A percentile compares a stretch with the other conserved stretches of the same genome.
phyloP scores from a whole-genome alignment of 140 eudicot species.

The Senecio squalidus region DNA sequence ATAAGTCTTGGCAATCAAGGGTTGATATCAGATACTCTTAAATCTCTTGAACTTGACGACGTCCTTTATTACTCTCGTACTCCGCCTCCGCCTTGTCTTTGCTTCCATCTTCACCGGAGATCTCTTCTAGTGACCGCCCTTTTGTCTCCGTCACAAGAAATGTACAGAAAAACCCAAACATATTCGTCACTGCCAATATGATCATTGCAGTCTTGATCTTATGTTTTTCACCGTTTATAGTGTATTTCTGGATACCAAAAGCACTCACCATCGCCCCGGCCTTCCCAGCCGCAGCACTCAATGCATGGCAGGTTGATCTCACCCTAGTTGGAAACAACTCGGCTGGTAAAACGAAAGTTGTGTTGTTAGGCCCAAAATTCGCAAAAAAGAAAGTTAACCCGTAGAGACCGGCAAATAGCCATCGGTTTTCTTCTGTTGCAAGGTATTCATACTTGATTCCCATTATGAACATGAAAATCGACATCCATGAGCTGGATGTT shows the following conservation, averaged over 20 bases:
- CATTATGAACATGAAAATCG: constrained; percentile 52
- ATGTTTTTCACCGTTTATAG: not conserved
- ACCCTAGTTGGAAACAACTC: constrained; percentile 66
- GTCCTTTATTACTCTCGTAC: constrained; percentile 16
- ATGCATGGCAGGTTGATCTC: constrained; percentile 62
- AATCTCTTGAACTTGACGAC: constrained; percentile 4
- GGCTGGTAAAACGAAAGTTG: constrained; percentile 65
- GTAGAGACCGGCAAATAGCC: constrained; percentile 37
- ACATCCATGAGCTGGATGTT: constrained; percentile 60
- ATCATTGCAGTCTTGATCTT: constrained; percentile 49
- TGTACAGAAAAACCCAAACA: constrained; percentile 48
- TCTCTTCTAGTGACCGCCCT: constrained; percentile 65
- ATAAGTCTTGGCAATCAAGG: not conserved
- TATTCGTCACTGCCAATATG: constrained; percentile 44
- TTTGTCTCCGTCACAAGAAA: constrained; percentile 57
- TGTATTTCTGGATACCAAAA: constrained; percentile 43
- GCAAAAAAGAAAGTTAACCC: constrained; percentile 67
- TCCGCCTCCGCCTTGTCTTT: constrained; percentile 19
- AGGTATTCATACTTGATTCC: constrained; percentile 39
- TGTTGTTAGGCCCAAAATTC: constrained; percentile 66
- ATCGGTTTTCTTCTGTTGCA: constrained; percentile 11
- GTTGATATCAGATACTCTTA: too few relatives aligned
- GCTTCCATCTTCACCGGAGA: constrained; percentile 58
- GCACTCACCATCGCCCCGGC: constrained; percentile 70
- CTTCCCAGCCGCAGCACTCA: constrained; percentile 66